Conservation (phyloP, 2,329 filamentous ascomycete species). For the Penicillium sp. region DNA sequence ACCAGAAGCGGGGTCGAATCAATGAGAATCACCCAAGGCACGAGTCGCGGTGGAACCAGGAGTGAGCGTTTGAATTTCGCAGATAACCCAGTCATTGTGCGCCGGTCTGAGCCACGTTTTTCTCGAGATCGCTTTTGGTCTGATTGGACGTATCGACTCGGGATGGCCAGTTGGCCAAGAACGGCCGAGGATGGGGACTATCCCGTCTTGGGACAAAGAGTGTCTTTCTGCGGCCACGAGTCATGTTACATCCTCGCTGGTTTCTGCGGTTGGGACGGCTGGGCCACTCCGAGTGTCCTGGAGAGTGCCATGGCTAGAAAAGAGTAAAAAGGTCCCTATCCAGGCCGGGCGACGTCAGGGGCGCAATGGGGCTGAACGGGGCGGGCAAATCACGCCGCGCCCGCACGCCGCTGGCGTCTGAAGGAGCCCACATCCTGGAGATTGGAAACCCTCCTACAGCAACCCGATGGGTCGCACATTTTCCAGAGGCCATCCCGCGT, state of each 20-base stretch:
- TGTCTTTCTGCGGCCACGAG: background rate
- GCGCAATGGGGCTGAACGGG: background rate
- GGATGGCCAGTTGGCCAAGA: background rate
- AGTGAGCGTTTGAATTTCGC: background rate
- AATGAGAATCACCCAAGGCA: background rate
- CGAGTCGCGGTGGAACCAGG: background rate
- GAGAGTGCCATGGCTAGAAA: background rate
- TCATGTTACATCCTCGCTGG: background rate
- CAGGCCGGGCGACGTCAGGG: background rate
- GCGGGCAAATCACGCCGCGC: background rate
- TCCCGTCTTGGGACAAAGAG: background rate
- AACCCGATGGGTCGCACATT: too few relatives aligned
- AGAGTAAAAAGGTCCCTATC: background rate
- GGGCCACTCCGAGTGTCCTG: background rate
- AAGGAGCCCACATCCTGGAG: background rate
- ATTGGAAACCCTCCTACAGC: background rate
- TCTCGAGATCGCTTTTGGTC: background rate
- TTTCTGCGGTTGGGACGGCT: conserved; percentile 3
- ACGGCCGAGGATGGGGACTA: background rate
- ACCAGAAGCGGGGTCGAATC: background rate
- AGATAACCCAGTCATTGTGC: background rate
- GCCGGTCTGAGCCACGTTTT: background rate
- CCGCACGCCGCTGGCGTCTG: background rate
- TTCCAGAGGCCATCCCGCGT: conserved; percentile 1
- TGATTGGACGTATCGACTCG: background rate